Conservation (phyloP, 2,329 filamentous ascomycete species). For the Fusarium sp. region DNA sequence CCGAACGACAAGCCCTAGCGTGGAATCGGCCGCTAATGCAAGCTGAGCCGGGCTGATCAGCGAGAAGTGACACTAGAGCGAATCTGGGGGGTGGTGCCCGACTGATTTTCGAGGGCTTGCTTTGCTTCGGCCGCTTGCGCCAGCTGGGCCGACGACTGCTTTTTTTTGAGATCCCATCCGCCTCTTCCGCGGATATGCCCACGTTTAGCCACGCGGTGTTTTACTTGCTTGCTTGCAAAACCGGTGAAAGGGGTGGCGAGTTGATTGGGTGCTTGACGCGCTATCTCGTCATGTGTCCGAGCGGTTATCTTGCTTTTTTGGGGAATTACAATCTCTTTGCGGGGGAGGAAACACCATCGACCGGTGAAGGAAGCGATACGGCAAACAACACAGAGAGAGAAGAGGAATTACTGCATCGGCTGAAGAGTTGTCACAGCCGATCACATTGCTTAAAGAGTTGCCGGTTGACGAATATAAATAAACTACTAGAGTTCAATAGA, state of each 20-base stretch:
- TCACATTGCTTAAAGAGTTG: slow-evolving; percentile 41
- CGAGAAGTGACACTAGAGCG: neutral
- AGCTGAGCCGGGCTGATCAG: slow-evolving; percentile 11
- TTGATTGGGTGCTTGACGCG: neutral
- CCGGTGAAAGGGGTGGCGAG: neutral
- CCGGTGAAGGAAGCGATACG: neutral
- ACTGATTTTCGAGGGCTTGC: neutral
- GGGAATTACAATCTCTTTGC: neutral
- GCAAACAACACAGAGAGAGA: neutral
- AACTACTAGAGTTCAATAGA: slow-evolving; percentile 37
- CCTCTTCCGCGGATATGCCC: neutral
- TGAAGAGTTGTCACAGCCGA: slow-evolving; percentile 33
- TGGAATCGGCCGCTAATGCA: slow-evolving; percentile 35
- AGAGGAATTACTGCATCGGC: neutral
- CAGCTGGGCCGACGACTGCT: neutral
- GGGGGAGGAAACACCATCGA: slow-evolving; percentile 3
- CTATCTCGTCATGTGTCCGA: neutral
- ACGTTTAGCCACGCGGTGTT: neutral
- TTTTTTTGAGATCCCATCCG: neutral
- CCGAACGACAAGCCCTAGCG: slow-evolving; percentile 12
- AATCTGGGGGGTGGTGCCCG: neutral
- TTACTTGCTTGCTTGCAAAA: neutral
- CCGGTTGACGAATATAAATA: neutral
- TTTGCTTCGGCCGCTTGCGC: slow-evolving; percentile 1
- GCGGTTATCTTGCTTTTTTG: neutral